Evolutionary conservation across 306 rosid genomes (phyloP).

Genomic region (Betula pendula): DNA sequence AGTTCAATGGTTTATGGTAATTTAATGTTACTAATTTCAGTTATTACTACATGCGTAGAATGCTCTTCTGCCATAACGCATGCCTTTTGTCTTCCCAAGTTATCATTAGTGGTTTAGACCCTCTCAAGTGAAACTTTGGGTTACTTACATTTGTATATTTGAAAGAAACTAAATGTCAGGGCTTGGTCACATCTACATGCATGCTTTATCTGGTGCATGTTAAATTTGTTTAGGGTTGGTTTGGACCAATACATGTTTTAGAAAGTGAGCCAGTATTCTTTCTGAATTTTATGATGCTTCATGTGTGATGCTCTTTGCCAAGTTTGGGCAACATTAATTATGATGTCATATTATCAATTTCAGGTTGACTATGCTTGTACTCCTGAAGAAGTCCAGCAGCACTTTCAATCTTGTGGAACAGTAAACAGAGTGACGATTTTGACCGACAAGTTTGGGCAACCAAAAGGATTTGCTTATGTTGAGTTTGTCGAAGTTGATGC

Average conservation of each 20-base stretch:
- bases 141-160: background rate
- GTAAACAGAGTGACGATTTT: conserved; percentile 97
- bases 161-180: background rate
- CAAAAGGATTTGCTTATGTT: conserved; percentile 97
- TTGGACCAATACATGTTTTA: background rate
- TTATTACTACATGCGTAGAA: background rate
- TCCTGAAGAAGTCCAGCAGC: conserved; percentile 99
- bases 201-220: background rate
- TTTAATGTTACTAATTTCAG: background rate
- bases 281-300: conserved; percentile 1
- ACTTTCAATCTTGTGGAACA: conserved; percentile 99
- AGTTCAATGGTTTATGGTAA: background rate
- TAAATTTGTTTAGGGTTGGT: conserved; percentile 8
- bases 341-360: conserved; percentile 16
- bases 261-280: background rate
- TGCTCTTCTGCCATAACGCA: background rate
- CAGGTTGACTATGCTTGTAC: conserved; percentile 98
- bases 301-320: background rate
- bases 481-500: conserved; percentile 97
- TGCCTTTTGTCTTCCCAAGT: background rate
- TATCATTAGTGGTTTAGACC: background rate
- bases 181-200: background rate
- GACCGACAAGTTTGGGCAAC: conserved; percentile 99
- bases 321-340: conserved; percentile 3
- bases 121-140: background rate